Percentiles rank a stretch among this genome's conserved stretches.
Conservation (phyloP, 148 eudicot species). For the Talinum fruticosum region DNA sequence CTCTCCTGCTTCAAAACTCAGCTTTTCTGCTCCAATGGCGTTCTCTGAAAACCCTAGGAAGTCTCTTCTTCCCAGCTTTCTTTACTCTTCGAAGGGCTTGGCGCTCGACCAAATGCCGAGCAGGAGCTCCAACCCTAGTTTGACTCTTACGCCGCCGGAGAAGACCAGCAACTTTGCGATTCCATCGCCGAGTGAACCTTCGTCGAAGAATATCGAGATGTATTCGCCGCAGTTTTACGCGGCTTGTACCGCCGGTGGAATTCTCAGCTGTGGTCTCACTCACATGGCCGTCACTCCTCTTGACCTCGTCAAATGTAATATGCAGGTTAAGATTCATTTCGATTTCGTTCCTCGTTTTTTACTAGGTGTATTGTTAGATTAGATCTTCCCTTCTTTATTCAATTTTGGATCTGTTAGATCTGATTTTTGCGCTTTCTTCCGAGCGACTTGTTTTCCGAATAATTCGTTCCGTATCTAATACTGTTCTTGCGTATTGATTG, state of each 20-base stretch:
- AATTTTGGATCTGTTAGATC: background rate
- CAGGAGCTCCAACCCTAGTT: conserved; percentile 23
- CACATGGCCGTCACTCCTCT: too few species aligned
- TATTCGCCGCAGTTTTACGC: too few species aligned
- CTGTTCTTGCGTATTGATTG: too few species aligned
- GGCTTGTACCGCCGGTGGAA: too few species aligned
- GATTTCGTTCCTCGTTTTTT: background rate
- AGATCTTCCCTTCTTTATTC: background rate
- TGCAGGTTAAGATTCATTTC: conserved; percentile 46
- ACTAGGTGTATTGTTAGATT: background rate
- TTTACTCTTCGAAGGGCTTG: conserved; percentile 37
- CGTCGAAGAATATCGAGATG: too few species aligned
- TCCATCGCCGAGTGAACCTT: too few species aligned
- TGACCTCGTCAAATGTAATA: conserved; percentile 73
- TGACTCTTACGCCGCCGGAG: conserved; percentile 6
- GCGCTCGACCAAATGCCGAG: conserved; percentile 8
- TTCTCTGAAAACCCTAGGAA: conserved; percentile 35
- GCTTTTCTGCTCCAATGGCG: conserved; percentile 28
- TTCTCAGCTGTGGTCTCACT: too few species aligned
- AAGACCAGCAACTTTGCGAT: too few species aligned
- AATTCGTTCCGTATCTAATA: too few species aligned
- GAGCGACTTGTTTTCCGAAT: background rate
- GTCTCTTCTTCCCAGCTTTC: conserved; percentile 42
- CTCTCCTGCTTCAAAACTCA: too few species aligned
- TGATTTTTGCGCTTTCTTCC: background rate